phyloP scores from a whole-genome alignment of 139 green algal genomes.

The Chlorella sp. region DNA sequence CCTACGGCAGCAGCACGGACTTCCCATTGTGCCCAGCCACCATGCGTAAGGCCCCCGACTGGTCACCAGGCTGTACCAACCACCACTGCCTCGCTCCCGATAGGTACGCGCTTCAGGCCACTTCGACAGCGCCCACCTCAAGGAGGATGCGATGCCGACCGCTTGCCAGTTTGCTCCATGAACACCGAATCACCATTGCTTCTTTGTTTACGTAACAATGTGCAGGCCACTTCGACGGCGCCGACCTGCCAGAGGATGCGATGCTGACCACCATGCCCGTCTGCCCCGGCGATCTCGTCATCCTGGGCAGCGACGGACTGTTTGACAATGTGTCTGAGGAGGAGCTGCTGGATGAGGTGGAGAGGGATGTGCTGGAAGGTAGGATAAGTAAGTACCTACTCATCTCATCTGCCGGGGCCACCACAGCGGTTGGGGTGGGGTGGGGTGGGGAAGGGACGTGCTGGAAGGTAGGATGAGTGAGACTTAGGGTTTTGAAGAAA shows the following conservation, averaged over 20 bases:
- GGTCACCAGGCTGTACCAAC: neutral
- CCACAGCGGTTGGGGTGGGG: no score
- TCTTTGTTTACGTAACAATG: no score
- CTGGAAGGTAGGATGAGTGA: no score
- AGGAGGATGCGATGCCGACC: slow-evolving; percentile 82
- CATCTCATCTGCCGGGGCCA: no score
- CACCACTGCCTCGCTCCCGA: no score
- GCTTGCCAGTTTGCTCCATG: no score
- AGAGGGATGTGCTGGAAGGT: slow-evolving; percentile 18
- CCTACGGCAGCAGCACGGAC: no score
- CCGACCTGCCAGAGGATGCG: slow-evolving; percentile 67
- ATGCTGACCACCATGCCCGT: slow-evolving; percentile 80
- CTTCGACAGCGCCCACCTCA: slow-evolving; percentile 17
- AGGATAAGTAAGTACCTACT: slow-evolving; percentile 7
- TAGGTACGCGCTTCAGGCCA: slow-evolving; percentile 14
- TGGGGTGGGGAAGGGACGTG: no score
- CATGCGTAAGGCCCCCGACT: no score
- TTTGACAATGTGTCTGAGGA: slow-evolving; percentile 90
- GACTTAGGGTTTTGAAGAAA: no score
- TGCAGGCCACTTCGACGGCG: slow-evolving; percentile 28
- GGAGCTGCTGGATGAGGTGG: slow-evolving; percentile 67
- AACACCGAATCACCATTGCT: no score
- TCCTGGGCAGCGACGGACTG: slow-evolving; percentile 91
- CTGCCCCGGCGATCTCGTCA: slow-evolving; percentile 79
- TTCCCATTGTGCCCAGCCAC: no score